Conservation (phyloP, 1,284 basidiomycete genomes). For the Anthracocystis setariae region DNA sequence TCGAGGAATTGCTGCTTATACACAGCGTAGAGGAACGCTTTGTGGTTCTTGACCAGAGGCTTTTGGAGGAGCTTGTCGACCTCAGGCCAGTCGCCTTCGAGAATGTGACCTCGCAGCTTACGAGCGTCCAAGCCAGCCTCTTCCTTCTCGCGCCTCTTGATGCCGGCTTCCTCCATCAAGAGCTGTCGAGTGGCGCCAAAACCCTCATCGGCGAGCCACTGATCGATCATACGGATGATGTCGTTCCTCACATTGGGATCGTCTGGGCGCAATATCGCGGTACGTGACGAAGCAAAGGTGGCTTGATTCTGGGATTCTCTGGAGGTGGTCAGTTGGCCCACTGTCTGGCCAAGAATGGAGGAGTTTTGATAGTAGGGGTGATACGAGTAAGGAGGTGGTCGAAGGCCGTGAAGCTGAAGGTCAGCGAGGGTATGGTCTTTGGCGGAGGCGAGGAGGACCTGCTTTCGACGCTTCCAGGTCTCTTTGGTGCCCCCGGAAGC, state of each 20-base stretch:
- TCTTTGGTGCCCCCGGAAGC: slow-evolving; percentile 47
- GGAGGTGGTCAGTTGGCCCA: slow-evolving; percentile 27
- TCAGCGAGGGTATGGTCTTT: slow-evolving; percentile 56
- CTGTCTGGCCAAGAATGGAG: slow-evolving; percentile 35
- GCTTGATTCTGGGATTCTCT: slow-evolving; percentile 36
- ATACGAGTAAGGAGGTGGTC: slow-evolving; percentile 47
- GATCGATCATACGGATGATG: slow-evolving; percentile 67
- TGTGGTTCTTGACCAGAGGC: slow-evolving; percentile 69
- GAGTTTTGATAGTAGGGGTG: slow-evolving; percentile 45
- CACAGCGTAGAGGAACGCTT: slow-evolving; percentile 69
- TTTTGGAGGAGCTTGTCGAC: slow-evolving; percentile 68
- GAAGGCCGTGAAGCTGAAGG: slow-evolving; percentile 54
- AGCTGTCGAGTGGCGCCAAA: slow-evolving; percentile 67
- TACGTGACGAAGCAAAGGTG: slow-evolving; percentile 41
- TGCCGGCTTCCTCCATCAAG: slow-evolving; percentile 68
- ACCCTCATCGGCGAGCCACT: slow-evolving; percentile 69
- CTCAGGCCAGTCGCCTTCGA: slow-evolving; percentile 70
- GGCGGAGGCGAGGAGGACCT: slow-evolving; percentile 52
- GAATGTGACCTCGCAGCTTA: slow-evolving; percentile 69
- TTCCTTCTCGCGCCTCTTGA: slow-evolving; percentile 60
- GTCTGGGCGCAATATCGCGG: slow-evolving; percentile 59
- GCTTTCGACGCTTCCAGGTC: slow-evolving; percentile 56
- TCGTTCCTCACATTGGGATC: slow-evolving; percentile 57
- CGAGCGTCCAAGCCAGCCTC: slow-evolving; percentile 66
- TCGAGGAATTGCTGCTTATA: slow-evolving; percentile 70